Base-by-base conservation (phyloP, 768 basidiomycete genomes). In the Russula sp. region DNA sequence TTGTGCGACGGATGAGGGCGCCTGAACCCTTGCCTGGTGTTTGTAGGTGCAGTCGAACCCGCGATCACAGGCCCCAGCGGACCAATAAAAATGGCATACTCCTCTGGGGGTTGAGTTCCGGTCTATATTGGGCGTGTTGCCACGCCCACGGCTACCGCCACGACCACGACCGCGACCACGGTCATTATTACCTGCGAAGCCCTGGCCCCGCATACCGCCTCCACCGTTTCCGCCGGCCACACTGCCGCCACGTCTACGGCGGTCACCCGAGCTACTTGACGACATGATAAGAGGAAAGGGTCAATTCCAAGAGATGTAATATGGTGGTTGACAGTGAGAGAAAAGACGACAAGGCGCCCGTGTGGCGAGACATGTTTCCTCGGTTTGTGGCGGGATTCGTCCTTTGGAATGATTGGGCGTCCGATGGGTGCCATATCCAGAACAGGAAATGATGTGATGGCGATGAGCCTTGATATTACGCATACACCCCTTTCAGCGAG, bases 21-120 rank as follows among this genome's bases (percentile, higher is more conserved):
- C 61, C 42, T 26, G 46, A 34, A 40, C 60, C 38, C 22, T 70
- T 44, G 57, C 56, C 24, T 67, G 49, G 51, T 76, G 75, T 59
- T 61, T 65, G 61, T 64, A 75, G 0, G 57, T 64, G 56, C 75
- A 76, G 18, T 72, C 72, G 46, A 73, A 73, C 5, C 58, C 50
- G 2, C 64, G 68, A 36, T 62, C 48, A 44, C 75, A 76, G 8
- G 59, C 54, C 46, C 75, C 75, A 40, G 67, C 65, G 1, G 69
- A 63, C 72, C 73, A 76, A 64, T 57, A 76, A 44, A 71, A 72
- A 7, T 59, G 38, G 63, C 75, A 76, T 3, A 70, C 52, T n/a
- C 71, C 71, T 22, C 62, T 62, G 1, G 74, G 73, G 18, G 63
- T 55, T 46, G 44, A n/a, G 20, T 49, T 16, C 38, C 48, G 49